Conservation (phyloP, 306 rosid species). For the Carpinus viminea region DNA sequence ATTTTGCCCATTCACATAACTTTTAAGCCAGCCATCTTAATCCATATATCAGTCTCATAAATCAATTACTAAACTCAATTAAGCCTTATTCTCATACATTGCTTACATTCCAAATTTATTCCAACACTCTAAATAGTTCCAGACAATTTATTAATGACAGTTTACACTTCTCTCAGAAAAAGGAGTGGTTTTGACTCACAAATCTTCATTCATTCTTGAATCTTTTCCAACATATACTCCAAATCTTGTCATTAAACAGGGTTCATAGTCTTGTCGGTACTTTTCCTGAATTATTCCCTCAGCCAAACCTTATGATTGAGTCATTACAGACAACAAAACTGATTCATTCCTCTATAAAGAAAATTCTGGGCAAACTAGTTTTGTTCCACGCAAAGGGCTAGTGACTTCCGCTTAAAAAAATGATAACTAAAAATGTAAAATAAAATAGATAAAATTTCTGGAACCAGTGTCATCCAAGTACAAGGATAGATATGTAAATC, state of each 20-base stretch:
- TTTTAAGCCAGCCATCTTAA: not conserved
- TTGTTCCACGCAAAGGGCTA: not conserved
- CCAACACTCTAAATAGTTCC: not conserved
- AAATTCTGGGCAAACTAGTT: not conserved
- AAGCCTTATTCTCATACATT: not conserved
- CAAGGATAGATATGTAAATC: not conserved
- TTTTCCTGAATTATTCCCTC: not conserved
- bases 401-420: not conserved
- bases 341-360: not conserved
- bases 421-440: not conserved
- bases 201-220: too few relatives aligned
- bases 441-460: not conserved
- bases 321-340: not conserved
- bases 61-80: not conserved
- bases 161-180: not conserved
- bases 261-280: not conserved
- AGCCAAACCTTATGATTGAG: not conserved
- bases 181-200: too few relatives aligned
- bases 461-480: not conserved
- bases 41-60: not conserved
- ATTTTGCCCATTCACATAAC: not conserved
- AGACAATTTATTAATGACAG: conserved; percentile 2
- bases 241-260: too few relatives aligned
- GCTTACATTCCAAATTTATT: not conserved
- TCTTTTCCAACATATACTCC: too few relatives aligned